Evolutionary conservation across 2,329 filamentous ascomycete genomes (phyloP).

Genomic region (Xylariales sp.): DNA sequence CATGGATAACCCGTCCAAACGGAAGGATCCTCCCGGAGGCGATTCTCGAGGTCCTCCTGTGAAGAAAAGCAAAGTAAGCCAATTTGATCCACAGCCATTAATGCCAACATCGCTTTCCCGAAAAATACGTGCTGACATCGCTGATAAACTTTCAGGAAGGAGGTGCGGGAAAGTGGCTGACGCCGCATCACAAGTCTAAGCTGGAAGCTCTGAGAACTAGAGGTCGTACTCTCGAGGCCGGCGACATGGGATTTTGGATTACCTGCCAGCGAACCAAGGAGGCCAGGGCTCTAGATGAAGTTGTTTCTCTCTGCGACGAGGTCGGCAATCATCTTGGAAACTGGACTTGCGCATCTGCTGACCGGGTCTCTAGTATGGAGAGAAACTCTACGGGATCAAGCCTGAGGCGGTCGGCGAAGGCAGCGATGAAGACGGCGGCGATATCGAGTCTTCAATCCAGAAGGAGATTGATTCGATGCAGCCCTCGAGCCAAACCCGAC

Average conservation of each 20-base stretch:
- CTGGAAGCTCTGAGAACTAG: constrained; percentile 32
- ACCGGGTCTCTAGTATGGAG: constrained; percentile 51
- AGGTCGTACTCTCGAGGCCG: constrained; percentile 53
- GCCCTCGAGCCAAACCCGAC: constrained; percentile 31
- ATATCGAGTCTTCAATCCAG: constrained; percentile 69
- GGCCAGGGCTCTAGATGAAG: constrained; percentile 62
- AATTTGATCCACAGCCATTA: too few species aligned
- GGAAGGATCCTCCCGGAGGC: constrained; percentile 27
- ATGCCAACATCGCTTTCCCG: too few species aligned
- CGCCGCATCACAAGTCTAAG: constrained; percentile 52
- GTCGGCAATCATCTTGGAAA: constrained; percentile 35
- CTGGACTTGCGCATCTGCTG: constrained; percentile 13
- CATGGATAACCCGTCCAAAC: constrained; percentile 31
- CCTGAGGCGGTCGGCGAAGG: constrained; percentile 30
- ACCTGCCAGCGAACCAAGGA: constrained; percentile 72
- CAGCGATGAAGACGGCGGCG: constrained; percentile 44
- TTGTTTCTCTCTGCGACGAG: constrained; percentile 61
- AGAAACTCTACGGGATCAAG: constrained; percentile 52
- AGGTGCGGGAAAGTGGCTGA: constrained; percentile 56
- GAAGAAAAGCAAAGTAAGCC: constrained; percentile 33
- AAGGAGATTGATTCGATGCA: constrained; percentile 66
- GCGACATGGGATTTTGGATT: constrained; percentile 72
- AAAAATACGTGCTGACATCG: too few species aligned
- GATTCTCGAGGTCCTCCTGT: constrained; percentile 17
- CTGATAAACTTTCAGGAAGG: constrained; percentile 35